These are phyloP conservation scores for Talaromyces verruculosus DNA, from an alignment of 2,329 filamentous ascomycete genomes.

Conservation along the genomic window DNA sequence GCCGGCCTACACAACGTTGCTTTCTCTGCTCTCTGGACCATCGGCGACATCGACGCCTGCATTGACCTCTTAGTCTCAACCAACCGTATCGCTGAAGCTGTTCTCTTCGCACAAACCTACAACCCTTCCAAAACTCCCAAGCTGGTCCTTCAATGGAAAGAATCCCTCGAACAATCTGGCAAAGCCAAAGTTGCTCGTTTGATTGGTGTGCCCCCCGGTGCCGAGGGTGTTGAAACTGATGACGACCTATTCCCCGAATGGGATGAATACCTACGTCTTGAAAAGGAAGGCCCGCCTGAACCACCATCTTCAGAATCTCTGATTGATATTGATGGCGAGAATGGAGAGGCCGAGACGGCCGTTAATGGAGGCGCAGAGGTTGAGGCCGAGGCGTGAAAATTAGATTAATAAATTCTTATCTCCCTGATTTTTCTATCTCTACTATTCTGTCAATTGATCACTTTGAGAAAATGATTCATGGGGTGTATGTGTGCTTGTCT, in stretches of 20 bases:
- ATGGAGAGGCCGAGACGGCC: constrained; percentile 32
- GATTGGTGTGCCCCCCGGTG: constrained; percentile 77
- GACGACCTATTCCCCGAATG: constrained; percentile 94
- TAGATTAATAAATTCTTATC: constrained; percentile 6
- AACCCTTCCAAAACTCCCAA: constrained; percentile 73
- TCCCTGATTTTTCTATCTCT: neutral
- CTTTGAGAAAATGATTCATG: constrained; percentile 10
- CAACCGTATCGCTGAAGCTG: constrained; percentile 77
- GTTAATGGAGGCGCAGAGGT: constrained; percentile 35
- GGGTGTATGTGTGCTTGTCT: constrained; percentile 3
- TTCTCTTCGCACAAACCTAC: constrained; percentile 92
- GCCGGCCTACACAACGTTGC: constrained; percentile 86
- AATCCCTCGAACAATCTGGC: constrained; percentile 75
- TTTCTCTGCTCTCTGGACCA: constrained; percentile 85
- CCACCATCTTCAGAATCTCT: constrained; percentile 40
- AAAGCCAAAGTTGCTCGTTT: constrained; percentile 82
- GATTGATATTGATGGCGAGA: constrained; percentile 43
- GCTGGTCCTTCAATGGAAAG: constrained; percentile 78
- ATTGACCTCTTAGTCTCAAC: constrained; percentile 77
- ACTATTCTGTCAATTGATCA: neutral
- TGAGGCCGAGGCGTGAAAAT: constrained; percentile 20
- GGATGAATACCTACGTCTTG: constrained; percentile 83
- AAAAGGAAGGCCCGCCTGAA: constrained; percentile 63
- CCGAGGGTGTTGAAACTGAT: constrained; percentile 51
- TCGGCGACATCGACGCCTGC: constrained; percentile 79